These are phyloP conservation scores for Myxozyma geophila DNA, from an alignment of 805 yeast genomes.

Conservation along the genomic window DNA sequence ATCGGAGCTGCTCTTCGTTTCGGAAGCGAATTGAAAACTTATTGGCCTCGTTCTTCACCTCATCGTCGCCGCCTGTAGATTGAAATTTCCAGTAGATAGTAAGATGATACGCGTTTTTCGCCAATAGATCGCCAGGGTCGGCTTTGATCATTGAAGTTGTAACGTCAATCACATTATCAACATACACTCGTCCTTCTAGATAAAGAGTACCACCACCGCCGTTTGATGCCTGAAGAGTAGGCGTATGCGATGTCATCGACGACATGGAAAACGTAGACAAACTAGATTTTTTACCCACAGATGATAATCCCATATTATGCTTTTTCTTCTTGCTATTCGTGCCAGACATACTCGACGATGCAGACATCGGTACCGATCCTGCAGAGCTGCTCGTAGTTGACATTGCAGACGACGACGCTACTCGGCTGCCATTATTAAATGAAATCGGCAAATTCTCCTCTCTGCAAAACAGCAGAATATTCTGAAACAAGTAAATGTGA, in stretches of 20 bases:
- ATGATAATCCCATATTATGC: slow-evolving; percentile 51
- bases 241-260: background rate
- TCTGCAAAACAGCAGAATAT: slow-evolving; percentile 64
- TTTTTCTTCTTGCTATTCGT: slow-evolving; percentile 51
- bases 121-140: slow-evolving; percentile 38
- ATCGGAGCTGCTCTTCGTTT: slow-evolving; percentile 79
- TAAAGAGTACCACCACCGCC: slow-evolving; percentile 48
- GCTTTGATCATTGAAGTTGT: slow-evolving; percentile 34
- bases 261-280: slow-evolving; percentile 22
- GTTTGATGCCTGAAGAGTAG: background rate
- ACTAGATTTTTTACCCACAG: slow-evolving; percentile 49
- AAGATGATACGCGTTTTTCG: slow-evolving; percentile 25
- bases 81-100: slow-evolving; percentile 33
- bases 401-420: background rate
- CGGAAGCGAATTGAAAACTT: slow-evolving; percentile 80
- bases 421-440: background rate
- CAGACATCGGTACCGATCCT: background rate
- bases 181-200: slow-evolving; percentile 80
- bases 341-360: slow-evolving; percentile 3
- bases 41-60: slow-evolving; percentile 67
- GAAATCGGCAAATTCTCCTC: slow-evolving; percentile 48
- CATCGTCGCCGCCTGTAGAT: slow-evolving; percentile 54
- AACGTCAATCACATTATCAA: slow-evolving; percentile 64
- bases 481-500: slow-evolving; percentile 86
- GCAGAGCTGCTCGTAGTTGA: background rate